A percentile compares a stretch with the other conserved stretches of the same genome.
Evolutionary conservation across 2,329 filamentous ascomycete genomes (phyloP).

Genomic region (Talaromyces piceae): DNA sequence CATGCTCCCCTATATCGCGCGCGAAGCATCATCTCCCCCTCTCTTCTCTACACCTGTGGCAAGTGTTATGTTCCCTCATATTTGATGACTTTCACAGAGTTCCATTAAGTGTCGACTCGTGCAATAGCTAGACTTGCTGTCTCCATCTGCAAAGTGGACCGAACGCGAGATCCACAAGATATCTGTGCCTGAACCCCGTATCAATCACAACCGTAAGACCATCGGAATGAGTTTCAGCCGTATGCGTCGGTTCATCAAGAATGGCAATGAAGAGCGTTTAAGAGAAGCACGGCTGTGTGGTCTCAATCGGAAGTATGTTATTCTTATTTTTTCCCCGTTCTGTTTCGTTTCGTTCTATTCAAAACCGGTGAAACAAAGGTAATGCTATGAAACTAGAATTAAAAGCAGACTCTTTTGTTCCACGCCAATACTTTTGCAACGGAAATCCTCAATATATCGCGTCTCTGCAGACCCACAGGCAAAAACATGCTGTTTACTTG

Average conservation of each 20-base stretch:
- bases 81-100: not conserved
- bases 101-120: not conserved
- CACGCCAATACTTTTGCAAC: too few species aligned
- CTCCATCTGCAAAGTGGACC: constrained; percentile 21
- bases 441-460: too few species aligned
- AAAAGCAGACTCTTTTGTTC: too few species aligned
- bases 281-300: constrained; percentile 44
- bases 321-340: too few species aligned
- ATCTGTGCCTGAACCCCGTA: constrained; percentile 35
- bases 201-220: constrained; percentile 40
- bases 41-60: constrained; percentile 6
- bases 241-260: constrained; percentile 36
- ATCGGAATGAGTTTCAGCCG: constrained; percentile 43
- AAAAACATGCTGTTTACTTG: too few species aligned
- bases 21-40: constrained; percentile 3
- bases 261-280: constrained; percentile 40
- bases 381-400: not conserved
- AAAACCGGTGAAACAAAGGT: constrained; percentile 35
- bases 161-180: constrained; percentile 37
- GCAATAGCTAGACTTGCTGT: not conserved
- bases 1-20: constrained; percentile 6
- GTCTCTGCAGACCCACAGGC: not conserved
- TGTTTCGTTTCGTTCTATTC: too few species aligned
- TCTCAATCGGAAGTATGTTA: constrained; percentile 39
- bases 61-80: not conserved